A percentile compares a stretch with the other conserved stretches of the same genome.
Evolutionary conservation across 2,329 filamentous ascomycete species (phyloP).

Genomic region (Pseudogymnoascus verrucosus): DNA sequence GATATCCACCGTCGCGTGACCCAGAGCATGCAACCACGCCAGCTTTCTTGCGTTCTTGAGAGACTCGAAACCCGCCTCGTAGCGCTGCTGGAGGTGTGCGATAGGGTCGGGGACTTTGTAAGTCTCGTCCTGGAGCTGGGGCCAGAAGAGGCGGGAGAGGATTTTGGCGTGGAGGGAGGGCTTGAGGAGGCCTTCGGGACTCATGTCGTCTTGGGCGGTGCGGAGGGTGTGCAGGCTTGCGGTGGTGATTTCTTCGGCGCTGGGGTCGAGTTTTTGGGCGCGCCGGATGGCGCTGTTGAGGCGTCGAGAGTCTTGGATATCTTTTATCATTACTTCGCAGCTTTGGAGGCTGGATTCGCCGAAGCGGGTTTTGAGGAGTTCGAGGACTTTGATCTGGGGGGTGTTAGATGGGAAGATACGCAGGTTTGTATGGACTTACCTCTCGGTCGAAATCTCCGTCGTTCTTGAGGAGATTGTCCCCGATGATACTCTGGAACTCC

Average conservation of each 20-base stretch:
- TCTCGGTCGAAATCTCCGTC: slow-evolving; percentile 69
- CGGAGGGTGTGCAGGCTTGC: slow-evolving; percentile 16
- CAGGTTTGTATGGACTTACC: slow-evolving; percentile 18
- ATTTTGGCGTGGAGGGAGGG: slow-evolving; percentile 69
- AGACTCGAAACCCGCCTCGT: slow-evolving; percentile 67
- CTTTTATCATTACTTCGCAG: slow-evolving; percentile 95
- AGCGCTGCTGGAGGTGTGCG: slow-evolving; percentile 54
- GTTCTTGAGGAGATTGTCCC: slow-evolving; percentile 64
- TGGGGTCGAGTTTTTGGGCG: slow-evolving; percentile 34
- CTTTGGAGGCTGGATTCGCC: slow-evolving; percentile 80
- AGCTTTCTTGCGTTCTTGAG: slow-evolving; percentile 81
- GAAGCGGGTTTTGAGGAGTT: slow-evolving; percentile 80
- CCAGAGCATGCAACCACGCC: slow-evolving; percentile 78
- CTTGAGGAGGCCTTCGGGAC: slow-evolving; percentile 24
- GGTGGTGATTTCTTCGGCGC: slow-evolving; percentile 21
- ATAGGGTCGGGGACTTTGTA: slow-evolving; percentile 58
- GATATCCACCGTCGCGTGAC: slow-evolving; percentile 71
- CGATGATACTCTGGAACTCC: slow-evolving; percentile 84
- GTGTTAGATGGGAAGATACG: slow-evolving; percentile 10
- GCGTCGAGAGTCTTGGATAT: slow-evolving; percentile 74
- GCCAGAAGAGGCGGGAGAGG: slow-evolving; percentile 90
- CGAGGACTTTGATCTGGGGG: slow-evolving; percentile 61
- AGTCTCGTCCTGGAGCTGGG: slow-evolving; percentile 61
- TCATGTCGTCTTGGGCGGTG: slow-evolving; percentile 28
- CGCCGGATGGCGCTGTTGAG: slow-evolving; percentile 62